Evolutionary conservation across 2,329 filamentous ascomycete species (phyloP).

Genomic region (Ophidiomyces ophidiicola): DNA sequence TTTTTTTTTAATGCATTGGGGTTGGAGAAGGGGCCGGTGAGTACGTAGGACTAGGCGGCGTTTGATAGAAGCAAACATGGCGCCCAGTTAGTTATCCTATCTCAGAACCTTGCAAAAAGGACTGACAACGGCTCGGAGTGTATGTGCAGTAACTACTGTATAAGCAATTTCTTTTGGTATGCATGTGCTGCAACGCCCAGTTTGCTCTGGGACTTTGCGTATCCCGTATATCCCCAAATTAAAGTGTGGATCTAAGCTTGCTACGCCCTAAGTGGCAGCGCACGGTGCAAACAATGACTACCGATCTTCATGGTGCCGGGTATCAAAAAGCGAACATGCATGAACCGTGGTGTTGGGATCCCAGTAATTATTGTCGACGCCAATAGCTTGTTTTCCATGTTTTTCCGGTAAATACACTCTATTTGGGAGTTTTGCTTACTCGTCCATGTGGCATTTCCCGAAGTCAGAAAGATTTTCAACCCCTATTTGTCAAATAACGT

Average conservation of each 20-base stretch:
- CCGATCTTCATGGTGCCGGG: neutral
- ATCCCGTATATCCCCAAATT: neutral
- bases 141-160: too few relatives aligned
- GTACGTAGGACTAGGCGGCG: neutral
- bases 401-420: neutral
- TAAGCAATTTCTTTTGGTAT: neutral
- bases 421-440: conserved; percentile 2
- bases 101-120: neutral
- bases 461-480: neutral
- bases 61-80: conserved; percentile 6
- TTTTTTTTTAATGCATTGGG: conserved; percentile 3
- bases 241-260: neutral
- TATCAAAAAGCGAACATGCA: conserved; percentile 8
- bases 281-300: neutral
- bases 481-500: neutral
- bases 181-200: neutral
- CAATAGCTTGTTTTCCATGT: neutral
- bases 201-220: neutral
- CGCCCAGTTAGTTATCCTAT: neutral
- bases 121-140: too few relatives aligned
- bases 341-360: conserved; percentile 6
- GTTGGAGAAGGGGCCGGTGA: neutral
- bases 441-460: conserved; percentile 7
- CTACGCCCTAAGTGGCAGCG: neutral
- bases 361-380: conserved; percentile 2